phyloP scores from a whole-genome alignment of 495 filamentous ascomycete genomes.

The Daldinia loculata region DNA sequence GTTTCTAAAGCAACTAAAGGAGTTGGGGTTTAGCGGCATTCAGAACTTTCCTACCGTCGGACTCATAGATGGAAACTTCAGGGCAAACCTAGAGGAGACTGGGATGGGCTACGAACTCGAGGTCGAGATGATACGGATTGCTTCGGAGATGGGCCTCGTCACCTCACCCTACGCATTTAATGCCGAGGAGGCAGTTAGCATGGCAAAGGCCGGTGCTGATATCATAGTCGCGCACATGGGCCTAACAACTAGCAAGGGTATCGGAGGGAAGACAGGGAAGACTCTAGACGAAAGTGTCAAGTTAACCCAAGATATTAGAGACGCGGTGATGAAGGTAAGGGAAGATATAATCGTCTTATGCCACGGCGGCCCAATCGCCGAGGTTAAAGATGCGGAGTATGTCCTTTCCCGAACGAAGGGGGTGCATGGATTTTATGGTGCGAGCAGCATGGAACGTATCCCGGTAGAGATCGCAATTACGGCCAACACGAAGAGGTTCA shows the following conservation, averaged over 20 bases:
- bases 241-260: slow-evolving; percentile 69
- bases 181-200: slow-evolving; percentile 63
- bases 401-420: slow-evolving; percentile 66
- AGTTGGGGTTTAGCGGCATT: slow-evolving; percentile 70
- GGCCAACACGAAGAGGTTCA: slow-evolving; percentile 68
- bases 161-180: slow-evolving; percentile 77
- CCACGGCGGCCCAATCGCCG: slow-evolving; percentile 73
- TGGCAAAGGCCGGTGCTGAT: slow-evolving; percentile 72
- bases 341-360: slow-evolving; percentile 71
- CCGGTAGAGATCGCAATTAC: slow-evolving; percentile 74
- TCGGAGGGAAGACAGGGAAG: slow-evolving; percentile 68
- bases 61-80: slow-evolving; percentile 72
- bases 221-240: slow-evolving; percentile 76
- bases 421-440: slow-evolving; percentile 75
- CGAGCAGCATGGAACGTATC: slow-evolving; percentile 74
- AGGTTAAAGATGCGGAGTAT: slow-evolving; percentile 68
- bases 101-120: slow-evolving; percentile 72
- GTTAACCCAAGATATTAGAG: slow-evolving; percentile 68
- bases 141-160: slow-evolving; percentile 65
- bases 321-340: slow-evolving; percentile 63
- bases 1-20: slow-evolving; percentile 66
- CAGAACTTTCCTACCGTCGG: slow-evolving; percentile 81
- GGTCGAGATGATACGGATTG: slow-evolving; percentile 68
- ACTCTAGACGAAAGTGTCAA: slow-evolving; percentile 68
- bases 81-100: slow-evolving; percentile 73